Evolutionary conservation across 208 protist genomes (phyloP), one percentile per base, ranked within the genome.

Genomic region (Crithidia brevicula): DNA sequence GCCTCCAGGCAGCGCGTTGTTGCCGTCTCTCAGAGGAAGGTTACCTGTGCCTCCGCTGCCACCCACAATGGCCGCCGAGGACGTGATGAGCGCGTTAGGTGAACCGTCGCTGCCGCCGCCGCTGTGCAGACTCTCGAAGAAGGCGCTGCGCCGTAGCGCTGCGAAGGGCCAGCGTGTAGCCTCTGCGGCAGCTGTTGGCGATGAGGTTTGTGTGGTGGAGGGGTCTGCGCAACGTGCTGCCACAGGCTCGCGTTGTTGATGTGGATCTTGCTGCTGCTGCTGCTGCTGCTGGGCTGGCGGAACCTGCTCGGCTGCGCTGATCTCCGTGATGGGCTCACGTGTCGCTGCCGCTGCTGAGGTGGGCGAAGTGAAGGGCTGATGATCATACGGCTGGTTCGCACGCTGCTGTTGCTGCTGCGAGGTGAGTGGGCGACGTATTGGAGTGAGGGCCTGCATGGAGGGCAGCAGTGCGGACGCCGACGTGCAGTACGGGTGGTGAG

Each of bases 401-500:
- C 4, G 33, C 30, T 56, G 50, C 28, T 20, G 23, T 20, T 56
- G 50, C 50, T 56, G 50, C 52, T 45, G 52, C 15, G 23, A 6
- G 20, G 42, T 33, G 11, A 27, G 46, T 3, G 49, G 18, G 22
- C 50, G 50, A 16, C 34, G 49, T 2, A 38, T 18, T 6, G 68
- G 58, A 11, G 52, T 23, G 1, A 62, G 45, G 10, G 68, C 52
- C 31, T 46, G 59, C 68, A 51, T 56, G 59, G 43, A 46, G 3
- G 68, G 52, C 51, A 62, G 51, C 68, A 62, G n/a, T 15, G 50
- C 59, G 15, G 67, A 59, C 10, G 51, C 38, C 22, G 68, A 36
- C 16, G 67, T 42, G 34, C 68, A 74, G 50, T 74, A 74, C 2
- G 59, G 68, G 68, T 74, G 68, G 15, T 67, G 68, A 1, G 68